Conservation (phyloP, 108 stramenopile genomes). For the Chaetoceros muelleri region DNA sequence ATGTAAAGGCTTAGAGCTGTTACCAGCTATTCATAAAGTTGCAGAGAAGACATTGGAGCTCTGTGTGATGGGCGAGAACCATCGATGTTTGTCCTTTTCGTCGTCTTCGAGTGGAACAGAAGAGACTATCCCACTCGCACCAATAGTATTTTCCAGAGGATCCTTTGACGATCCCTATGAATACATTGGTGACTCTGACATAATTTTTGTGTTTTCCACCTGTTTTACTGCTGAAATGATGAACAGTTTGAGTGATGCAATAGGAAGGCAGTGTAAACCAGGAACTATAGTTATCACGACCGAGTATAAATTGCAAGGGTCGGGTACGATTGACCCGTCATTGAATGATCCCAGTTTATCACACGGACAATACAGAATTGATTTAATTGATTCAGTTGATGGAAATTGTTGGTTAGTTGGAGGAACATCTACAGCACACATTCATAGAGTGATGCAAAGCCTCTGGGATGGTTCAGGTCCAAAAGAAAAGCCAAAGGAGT, state of each 20-base stretch:
- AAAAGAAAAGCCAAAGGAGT: constrained; percentile 11
- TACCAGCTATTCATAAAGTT: constrained; percentile 41
- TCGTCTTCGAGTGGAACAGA: constrained; percentile 1
- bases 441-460: constrained; percentile 49
- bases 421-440: constrained; percentile 60
- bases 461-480: constrained; percentile 22
- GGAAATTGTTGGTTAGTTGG: constrained; percentile 60
- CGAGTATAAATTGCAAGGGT: constrained; percentile 42
- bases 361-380: constrained; percentile 36
- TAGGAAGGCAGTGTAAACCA: constrained; percentile 59
- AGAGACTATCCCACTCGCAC: constrained; percentile 29
- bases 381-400: constrained; percentile 49
- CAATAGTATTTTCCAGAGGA: constrained; percentile 47
- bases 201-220: constrained; percentile 64
- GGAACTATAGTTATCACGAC: constrained; percentile 74
- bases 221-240: constrained; percentile 39
- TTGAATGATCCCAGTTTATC: constrained; percentile 39
- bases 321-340: constrained; percentile 21
- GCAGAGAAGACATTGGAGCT: constrained; percentile 25
- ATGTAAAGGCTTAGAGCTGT: constrained; percentile 55
- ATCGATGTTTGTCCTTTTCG: not conserved
- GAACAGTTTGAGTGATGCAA: constrained; percentile 32
- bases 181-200: constrained; percentile 63
- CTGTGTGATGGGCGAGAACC: constrained; percentile 1
- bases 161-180: constrained; percentile 63